Base-by-base conservation (phyloP, 495 filamentous ascomycete genomes). In the Acidomyces sp. region DNA sequence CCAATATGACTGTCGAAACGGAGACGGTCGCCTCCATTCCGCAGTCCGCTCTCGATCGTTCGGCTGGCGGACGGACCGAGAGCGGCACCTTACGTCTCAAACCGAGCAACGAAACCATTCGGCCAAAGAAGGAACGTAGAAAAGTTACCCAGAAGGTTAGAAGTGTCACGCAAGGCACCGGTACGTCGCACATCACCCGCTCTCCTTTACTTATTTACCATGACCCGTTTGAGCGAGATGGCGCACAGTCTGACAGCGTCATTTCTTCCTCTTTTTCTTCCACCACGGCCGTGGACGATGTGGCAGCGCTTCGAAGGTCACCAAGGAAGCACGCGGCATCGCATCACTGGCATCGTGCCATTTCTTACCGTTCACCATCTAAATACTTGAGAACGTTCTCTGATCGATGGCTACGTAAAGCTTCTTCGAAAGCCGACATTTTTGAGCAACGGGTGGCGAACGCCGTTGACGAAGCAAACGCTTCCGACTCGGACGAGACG, bases 1-100 rank as follows among this genome's bases (percentile, higher is more conserved):
- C 78, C 52, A 93, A 84, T 49, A 97, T 97, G 90, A 95, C 83
- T 26, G 88, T 97, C 10, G 90, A 97, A 62, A 96, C 90, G 3
- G 90, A 97, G 64, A 92, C 85, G 3, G 92, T 97, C 34, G 81
- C 72, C 24, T 88, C 90, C 12, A 82, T 94, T 24, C 85, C 84
- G 4, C 88, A 92, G 53, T 76, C 92, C n/a, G 79, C 83, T 10
- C 59, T 92, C 22, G 73, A 79, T 28, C 74, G 80, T 47, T 70
- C 70, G 19, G 61, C 39, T 9, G 59, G 64, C 10, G 57, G 63
- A 15, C 66, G 74, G 25, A 59, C 58, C 9, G 75, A 80, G 12
- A 69, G 68, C 46, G 81, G 78, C 20, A 93, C 82, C 51, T 62
- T 97, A 30, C 77, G 87, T 48, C 72, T 80, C 51, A 92, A 93